phyloP scores from a whole-genome alignment of 164 flowering plant genomes.

The Echeveria elegans region DNA sequence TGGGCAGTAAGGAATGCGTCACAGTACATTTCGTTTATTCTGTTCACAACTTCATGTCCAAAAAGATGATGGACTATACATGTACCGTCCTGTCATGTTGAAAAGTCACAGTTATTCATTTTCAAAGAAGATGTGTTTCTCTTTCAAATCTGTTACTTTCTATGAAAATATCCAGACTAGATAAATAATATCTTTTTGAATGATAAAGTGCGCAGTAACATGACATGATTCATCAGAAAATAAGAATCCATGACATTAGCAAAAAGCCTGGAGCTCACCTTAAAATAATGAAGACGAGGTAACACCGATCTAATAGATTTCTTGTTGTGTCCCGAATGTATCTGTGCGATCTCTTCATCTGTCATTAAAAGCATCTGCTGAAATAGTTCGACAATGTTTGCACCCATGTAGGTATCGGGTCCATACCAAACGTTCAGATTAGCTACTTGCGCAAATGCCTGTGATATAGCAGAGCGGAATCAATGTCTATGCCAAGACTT shows the following conservation, averaged over 20 bases:
- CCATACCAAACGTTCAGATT: slow-evolving; percentile 81
- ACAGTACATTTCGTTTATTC: slow-evolving; percentile 70
- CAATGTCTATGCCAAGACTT: background rate
- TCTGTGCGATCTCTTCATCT: slow-evolving; percentile 78
- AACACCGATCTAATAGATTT: slow-evolving; percentile 62
- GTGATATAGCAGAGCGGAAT: background rate
- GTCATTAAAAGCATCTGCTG: slow-evolving; percentile 82
- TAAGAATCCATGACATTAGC: no score
- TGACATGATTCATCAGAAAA: no score
- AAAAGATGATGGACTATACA: slow-evolving; percentile 96
- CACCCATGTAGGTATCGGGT: slow-evolving; percentile 98
- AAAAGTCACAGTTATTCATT: background rate
- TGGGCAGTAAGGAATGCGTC: slow-evolving; percentile 92
- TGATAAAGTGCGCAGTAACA: background rate
- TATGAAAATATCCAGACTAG: background rate
- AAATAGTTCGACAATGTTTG: slow-evolving; percentile 74
- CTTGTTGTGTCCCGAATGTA: slow-evolving; percentile 68
- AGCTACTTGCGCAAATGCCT: slow-evolving; percentile 92
- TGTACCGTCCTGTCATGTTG: slow-evolving; percentile 58
- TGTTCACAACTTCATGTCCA: slow-evolving; percentile 84
- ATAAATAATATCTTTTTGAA: no score
- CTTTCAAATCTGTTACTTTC: background rate
- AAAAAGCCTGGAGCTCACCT: slow-evolving; percentile 34
- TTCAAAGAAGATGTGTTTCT: background rate
- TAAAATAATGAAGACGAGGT: slow-evolving; percentile 73